phyloP scores from a whole-genome alignment of 1,139 yeast genomes.

The Kurtzmaniella quercitrusa region DNA sequence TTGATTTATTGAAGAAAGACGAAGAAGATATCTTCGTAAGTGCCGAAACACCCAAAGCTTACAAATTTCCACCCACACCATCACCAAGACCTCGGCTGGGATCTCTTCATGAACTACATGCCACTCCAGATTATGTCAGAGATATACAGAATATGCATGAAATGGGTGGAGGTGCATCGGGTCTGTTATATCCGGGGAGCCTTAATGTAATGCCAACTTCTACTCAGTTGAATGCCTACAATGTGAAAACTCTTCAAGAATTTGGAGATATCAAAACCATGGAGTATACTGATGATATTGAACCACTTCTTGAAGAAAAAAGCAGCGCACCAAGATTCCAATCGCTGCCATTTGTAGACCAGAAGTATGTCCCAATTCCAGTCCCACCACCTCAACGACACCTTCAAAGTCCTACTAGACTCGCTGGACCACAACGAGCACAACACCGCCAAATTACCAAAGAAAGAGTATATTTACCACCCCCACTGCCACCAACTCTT shows the following conservation, averaged over 20 bases:
- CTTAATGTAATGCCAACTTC: background rate
- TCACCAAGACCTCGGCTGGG: slow-evolving; percentile 8
- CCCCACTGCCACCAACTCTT: slow-evolving; percentile 42
- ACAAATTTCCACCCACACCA: slow-evolving; percentile 48
- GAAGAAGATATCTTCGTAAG: slow-evolving; percentile 38
- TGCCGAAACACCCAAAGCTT: slow-evolving; percentile 35
- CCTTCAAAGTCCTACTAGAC: slow-evolving; percentile 7
- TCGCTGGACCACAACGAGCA: slow-evolving; percentile 8
- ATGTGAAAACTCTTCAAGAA: slow-evolving; percentile 44
- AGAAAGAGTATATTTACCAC: slow-evolving; percentile 32
- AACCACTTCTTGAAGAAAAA: slow-evolving; percentile 26
- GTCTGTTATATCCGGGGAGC: background rate
- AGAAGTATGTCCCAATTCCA: slow-evolving; percentile 40
- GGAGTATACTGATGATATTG: slow-evolving; percentile 40
- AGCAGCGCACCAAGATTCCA: slow-evolving; percentile 1
- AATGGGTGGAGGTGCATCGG: background rate
- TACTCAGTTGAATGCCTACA: slow-evolving; percentile 28
- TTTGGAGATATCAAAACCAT: slow-evolving; percentile 14
- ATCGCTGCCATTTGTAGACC: slow-evolving; percentile 6
- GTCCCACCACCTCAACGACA: slow-evolving; percentile 20
- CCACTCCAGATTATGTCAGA: background rate
- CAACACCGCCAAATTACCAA: slow-evolving; percentile 10
- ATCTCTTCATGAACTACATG: background rate
- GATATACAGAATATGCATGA: background rate
- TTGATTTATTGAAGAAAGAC: slow-evolving; percentile 12